Evolutionary conservation across 2,329 filamentous ascomycete genomes (phyloP), one percentile per base, ranked within the genome.

Genomic region (Aspergillus vadensis): DNA sequence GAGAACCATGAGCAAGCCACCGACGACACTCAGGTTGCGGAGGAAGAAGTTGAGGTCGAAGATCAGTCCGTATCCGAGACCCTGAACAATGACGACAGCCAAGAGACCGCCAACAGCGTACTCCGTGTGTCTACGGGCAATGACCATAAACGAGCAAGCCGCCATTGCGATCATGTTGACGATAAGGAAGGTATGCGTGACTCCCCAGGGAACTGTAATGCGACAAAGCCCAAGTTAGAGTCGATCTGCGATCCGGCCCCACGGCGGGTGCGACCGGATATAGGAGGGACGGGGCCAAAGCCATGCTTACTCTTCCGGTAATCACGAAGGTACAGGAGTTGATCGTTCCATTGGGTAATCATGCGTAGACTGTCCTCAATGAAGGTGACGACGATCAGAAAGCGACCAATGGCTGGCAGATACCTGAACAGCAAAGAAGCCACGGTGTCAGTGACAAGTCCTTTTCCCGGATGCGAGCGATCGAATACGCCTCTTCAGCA

Each of bases 31-130:
- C 63, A 99, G 84, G 77, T 99, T 99, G 80, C 95, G 93, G 66
- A 99, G 90, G 88, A 99, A 99, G 85, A 99, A 99, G 87, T 98
- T 99, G 74, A 98, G 86, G 79, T 99, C 95, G 78, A 99, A 98
- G 78, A 99, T 97, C 64, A 99, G 86, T 61, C 95, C 95, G 77
- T 99, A 99, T 70, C 95, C 95, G 58, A 99, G 86, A 19, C 94
- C 95, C 80, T 99, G 95, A 36, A 92, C 89, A 64, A 99, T 79
- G 55, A 99, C 94, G 56, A 99, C 95, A 56, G 83, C 90, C 76
- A 97, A 90, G 65, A 99, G 90, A 64, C 94, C 95, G 63, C 82
- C 87, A 61, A 98, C 95, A 61, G 94, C 95, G 78, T 92, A 94
- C 79, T 96, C 94, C 67, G 92, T 95, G 83, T 96, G 87, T 79